phyloP scores from a whole-genome alignment of 805 yeast genomes.

The Candida silvatica region DNA sequence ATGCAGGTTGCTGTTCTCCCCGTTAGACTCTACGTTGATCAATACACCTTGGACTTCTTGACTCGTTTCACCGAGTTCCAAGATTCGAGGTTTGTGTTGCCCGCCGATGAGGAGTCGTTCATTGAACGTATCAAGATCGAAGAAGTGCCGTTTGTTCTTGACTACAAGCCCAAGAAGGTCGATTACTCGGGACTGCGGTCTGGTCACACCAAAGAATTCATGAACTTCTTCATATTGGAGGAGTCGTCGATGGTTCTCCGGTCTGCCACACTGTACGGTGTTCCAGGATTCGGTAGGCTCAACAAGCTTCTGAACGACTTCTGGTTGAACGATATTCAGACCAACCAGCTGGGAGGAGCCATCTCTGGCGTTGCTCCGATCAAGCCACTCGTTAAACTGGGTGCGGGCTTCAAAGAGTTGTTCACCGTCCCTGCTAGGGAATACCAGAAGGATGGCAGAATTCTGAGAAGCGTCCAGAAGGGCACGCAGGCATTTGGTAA shows the following conservation, averaged over 20 bases:
- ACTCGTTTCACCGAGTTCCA: slow-evolving; percentile 75
- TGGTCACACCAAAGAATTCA: slow-evolving; percentile 79
- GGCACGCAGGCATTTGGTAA: slow-evolving; percentile 69
- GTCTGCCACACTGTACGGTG: slow-evolving; percentile 60
- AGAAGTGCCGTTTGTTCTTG: slow-evolving; percentile 57
- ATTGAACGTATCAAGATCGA: slow-evolving; percentile 61
- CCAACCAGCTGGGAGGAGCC: slow-evolving; percentile 74
- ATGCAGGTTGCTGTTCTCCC: slow-evolving; percentile 56
- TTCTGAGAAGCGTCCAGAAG: slow-evolving; percentile 61
- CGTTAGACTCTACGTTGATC: slow-evolving; percentile 78
- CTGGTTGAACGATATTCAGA: slow-evolving; percentile 85
- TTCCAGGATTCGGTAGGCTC: slow-evolving; percentile 63
- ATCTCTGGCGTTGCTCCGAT: slow-evolving; percentile 81
- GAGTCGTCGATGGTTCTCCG: slow-evolving; percentile 69
- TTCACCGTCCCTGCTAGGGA: slow-evolving; percentile 69
- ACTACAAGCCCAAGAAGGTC: slow-evolving; percentile 85
- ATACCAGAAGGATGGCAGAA: slow-evolving; percentile 62
- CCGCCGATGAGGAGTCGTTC: slow-evolving; percentile 41
- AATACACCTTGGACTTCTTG: slow-evolving; percentile 82
- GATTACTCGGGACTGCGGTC: slow-evolving; percentile 80
- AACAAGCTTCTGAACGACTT: slow-evolving; percentile 47
- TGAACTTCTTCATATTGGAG: slow-evolving; percentile 83
- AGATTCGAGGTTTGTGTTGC: slow-evolving; percentile 53
- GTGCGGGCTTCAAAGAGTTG: slow-evolving; percentile 68
- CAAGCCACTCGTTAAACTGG: slow-evolving; percentile 65